Conservation (phyloP, 75 land plant species). For the Picea sitchensis region DNA sequence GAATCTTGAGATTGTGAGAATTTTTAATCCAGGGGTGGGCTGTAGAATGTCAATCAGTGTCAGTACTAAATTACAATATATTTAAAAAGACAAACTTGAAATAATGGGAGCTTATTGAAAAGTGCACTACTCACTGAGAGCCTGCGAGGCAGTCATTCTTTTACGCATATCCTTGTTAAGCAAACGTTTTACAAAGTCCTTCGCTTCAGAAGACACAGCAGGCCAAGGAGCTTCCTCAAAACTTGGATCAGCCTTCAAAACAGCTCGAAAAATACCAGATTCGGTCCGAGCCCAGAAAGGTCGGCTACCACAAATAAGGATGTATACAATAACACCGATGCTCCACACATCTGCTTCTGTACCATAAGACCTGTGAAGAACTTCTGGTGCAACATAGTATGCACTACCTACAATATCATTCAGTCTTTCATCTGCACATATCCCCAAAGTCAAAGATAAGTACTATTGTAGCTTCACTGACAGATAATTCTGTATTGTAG, state of each 20-base stretch:
- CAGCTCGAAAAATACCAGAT: constrained; percentile 92
- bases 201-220: constrained; percentile 71
- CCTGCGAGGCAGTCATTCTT: constrained; percentile 90
- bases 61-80: not conserved
- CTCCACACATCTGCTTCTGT: constrained; percentile 98
- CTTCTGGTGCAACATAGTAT: constrained; percentile 96
- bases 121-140: constrained; percentile 57
- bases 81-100: not conserved
- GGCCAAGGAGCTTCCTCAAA: constrained; percentile 98
- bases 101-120: not conserved
- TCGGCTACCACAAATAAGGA: constrained; percentile 88
- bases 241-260: constrained; percentile 81
- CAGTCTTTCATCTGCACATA: constrained; percentile 79
- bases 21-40: constrained; percentile 90
- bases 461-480: not conserved
- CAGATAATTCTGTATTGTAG: not conserved
- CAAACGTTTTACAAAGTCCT: constrained; percentile 89
- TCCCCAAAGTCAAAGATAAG: constrained; percentile 7
- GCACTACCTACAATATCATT: constrained; percentile 98
- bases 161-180: constrained; percentile 79
- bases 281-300: constrained; percentile 99
- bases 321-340: constrained; percentile 91
- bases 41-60: constrained; percentile 13
- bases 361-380: constrained; percentile 83
- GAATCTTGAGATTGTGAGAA: constrained; percentile 50